Evolutionary conservation across 345 rosid species (phyloP), one percentile per base, ranked within the genome.

Genomic region (Hevea brasiliensis): DNA sequence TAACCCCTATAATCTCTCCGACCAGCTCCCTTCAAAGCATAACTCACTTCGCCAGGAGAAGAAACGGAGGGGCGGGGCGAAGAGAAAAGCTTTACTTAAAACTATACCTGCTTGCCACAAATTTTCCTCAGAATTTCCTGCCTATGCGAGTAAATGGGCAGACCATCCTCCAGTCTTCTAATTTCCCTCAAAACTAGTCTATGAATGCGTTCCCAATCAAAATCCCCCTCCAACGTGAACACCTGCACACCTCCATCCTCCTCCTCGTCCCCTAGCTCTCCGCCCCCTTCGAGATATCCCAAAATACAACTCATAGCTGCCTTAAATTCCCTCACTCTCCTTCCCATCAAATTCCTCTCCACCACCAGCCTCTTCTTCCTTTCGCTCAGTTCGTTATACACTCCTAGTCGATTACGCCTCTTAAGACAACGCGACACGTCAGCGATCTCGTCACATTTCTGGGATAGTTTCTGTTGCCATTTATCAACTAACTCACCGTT

Each of bases 101-200:
- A n/a, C n/a, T n/a, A 66, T 55, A 92, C 96, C 94, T 88, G 91
- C 41, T 80, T 68, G 0, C 61, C 51, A 71, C 80, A 70, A 67
- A 92, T 81, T 72, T 24, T 71, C 56, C 47, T 69, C 69, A 90
- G 83, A 80, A 90, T 84, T 27, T 72, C 81, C 47, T 65, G 72
- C 72, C 96, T 73, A 67, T 68, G 60, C n/a, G 86, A 79, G 29
- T 89, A 92, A 54, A 92, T 87, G 9, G 98, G 98, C 60, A 90
- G 65, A 13, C 92, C 93, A 85, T 85, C 89, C 41, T 88, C 86
- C 2, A 93, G 81, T 83, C 97, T 85, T 70, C 87, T 81, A 78
- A 89, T 81, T 81, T 90, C 98, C 76, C 93, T 86, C 40, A 83
- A 67, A 65, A 90, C 70, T 58, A 93, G 27, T 42, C 57, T 48